Conservation (phyloP, 2,329 filamentous ascomycete species). For the Colletotrichum trifolii region DNA sequence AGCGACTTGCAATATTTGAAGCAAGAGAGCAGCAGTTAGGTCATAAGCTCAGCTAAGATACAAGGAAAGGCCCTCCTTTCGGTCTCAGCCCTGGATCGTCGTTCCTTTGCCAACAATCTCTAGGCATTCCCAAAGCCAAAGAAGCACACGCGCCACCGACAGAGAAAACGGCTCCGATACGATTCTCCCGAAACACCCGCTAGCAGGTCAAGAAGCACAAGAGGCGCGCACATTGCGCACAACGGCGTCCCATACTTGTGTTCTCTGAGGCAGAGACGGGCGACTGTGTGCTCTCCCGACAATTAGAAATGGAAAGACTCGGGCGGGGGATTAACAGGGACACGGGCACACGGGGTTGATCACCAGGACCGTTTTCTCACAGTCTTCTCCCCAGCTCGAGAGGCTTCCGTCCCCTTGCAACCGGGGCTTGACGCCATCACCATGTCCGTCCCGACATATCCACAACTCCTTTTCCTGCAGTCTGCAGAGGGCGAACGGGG, state of each 20-base stretch:
- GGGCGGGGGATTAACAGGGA: slow-evolving; percentile 14
- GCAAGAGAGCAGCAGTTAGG: slow-evolving; percentile 3
- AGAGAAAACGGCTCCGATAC: background rate
- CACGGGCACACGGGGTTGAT: slow-evolving; percentile 5
- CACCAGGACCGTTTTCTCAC: background rate
- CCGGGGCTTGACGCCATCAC: slow-evolving; percentile 27
- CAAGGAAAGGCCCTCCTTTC: no score
- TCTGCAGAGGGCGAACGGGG: background rate
- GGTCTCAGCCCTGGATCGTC: slow-evolving; percentile 22
- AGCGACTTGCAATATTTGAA: background rate
- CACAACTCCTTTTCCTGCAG: slow-evolving; percentile 3
- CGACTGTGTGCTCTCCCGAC: background rate
- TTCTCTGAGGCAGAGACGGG: slow-evolving; percentile 8
- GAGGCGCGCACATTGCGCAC: slow-evolving; percentile 5
- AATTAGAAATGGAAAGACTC: slow-evolving; percentile 18
- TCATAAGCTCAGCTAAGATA: background rate
- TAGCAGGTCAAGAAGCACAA: slow-evolving; percentile 14
- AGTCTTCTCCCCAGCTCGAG: background rate
- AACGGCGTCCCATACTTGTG: slow-evolving; percentile 18
- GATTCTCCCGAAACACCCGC: slow-evolving; percentile 12
- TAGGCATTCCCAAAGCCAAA: slow-evolving; percentile 13
- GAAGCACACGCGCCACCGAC: background rate
- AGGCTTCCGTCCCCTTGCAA: background rate
- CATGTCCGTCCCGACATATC: slow-evolving; percentile 3
- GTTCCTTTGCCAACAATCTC: slow-evolving; percentile 30